A percentile compares a stretch with the other conserved stretches of the same genome.
Conservation (phyloP, 192 early-diverging fungal genomes). For the Phlyctochytrium arcticum region DNA sequence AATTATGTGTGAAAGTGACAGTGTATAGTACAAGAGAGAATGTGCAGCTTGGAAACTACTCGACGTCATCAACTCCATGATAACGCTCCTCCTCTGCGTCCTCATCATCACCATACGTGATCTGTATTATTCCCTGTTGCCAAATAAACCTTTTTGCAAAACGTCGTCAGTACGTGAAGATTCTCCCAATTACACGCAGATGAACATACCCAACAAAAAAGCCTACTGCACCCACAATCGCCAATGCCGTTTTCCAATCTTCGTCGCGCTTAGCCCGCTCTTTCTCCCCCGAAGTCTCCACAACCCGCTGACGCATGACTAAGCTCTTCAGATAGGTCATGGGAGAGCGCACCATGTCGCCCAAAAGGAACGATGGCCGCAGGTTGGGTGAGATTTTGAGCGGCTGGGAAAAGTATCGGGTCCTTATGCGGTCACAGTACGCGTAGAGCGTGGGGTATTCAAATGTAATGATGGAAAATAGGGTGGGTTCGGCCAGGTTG, state of each 20-base stretch:
- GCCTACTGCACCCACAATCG: slow-evolving; percentile 34
- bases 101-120: slow-evolving; percentile 38
- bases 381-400: slow-evolving; percentile 30
- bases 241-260: slow-evolving; percentile 12
- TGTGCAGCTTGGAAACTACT: too few species aligned
- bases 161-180: background rate
- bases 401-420: background rate
- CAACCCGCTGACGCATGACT: background rate
- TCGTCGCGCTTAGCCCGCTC: slow-evolving; percentile 24
- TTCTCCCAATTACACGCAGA: background rate
- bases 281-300: too few species aligned
- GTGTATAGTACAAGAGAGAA: too few species aligned
- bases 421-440: slow-evolving; percentile 59
- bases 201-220: slow-evolving; percentile 51
- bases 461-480: slow-evolving; percentile 61
- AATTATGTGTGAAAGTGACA: too few species aligned
- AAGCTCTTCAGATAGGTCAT: background rate
- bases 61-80: background rate
- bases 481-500: slow-evolving; percentile 63
- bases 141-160: slow-evolving; percentile 43
- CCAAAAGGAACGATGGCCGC: slow-evolving; percentile 34
- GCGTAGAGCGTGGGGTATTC: slow-evolving; percentile 64
- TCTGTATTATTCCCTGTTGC: slow-evolving; percentile 57
- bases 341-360: slow-evolving; percentile 6
- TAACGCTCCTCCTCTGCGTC: slow-evolving; percentile 38